Evolutionary conservation across 306 rosid species (phyloP).

Genomic region (Ammopiptanthus mongolicus): DNA sequence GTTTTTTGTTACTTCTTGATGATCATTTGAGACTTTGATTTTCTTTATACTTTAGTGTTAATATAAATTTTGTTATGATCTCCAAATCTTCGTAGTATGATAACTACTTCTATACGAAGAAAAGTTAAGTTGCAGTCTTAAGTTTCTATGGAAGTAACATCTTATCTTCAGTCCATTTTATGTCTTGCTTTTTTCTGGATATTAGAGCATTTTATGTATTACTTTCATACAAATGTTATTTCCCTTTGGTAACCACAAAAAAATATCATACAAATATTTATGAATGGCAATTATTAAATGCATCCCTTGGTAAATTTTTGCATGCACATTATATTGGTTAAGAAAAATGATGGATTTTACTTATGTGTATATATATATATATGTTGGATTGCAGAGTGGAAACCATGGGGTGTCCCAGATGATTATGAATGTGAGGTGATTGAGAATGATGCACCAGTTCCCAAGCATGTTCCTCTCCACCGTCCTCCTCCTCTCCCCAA

Average conservation of each 20-base stretch:
- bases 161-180: no score
- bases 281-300: background rate
- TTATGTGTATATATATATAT: no score
- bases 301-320: background rate
- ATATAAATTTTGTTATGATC: background rate
- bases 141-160: background rate
- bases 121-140: background rate
- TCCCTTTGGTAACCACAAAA: no score
- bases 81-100: background rate
- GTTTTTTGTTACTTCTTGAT: background rate
- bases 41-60: background rate
- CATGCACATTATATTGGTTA: background rate
- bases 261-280: background rate
- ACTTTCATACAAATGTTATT: background rate
- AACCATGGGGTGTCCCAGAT: slow-evolving; percentile 90
- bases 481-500: slow-evolving; percentile 82
- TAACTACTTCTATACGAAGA: background rate
- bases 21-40: background rate
- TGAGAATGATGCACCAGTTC: slow-evolving; percentile 87
- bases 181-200: no score
- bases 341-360: background rate
- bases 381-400: slow-evolving; percentile 69
- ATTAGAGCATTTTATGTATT: no score
- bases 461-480: slow-evolving; percentile 77
- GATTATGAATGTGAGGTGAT: slow-evolving; percentile 80